A percentile compares a stretch with the other conserved stretches of the same genome.
phyloP scores from a whole-genome alignment of 2,329 filamentous ascomycete species.

The Trichocomaceae sp. region DNA sequence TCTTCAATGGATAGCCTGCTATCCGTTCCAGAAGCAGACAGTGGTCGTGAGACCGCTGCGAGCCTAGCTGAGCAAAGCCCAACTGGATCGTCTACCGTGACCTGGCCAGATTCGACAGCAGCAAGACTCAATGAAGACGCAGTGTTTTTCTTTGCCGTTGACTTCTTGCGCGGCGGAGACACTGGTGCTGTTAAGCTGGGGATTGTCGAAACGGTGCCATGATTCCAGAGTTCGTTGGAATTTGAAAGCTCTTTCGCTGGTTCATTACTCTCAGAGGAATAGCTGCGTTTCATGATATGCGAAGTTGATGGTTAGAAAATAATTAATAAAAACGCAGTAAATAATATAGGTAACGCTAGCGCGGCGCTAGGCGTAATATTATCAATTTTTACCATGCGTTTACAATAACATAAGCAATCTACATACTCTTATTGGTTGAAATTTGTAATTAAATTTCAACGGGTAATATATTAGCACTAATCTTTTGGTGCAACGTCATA shows the following conservation, averaged over 20 bases:
- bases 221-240: background rate
- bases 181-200: conserved; percentile 21
- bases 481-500: no score
- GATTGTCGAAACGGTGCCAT: conserved; percentile 2
- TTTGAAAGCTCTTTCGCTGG: background rate
- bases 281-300: conserved; percentile 14
- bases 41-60: conserved; percentile 21
- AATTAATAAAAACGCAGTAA: no score
- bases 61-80: conserved; percentile 43
- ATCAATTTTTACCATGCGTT: no score
- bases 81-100: conserved; percentile 44
- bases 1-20: conserved; percentile 36
- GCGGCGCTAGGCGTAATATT: background rate
- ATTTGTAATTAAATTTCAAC: no score
- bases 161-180: conserved; percentile 23
- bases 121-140: conserved; percentile 25
- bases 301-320: no score
- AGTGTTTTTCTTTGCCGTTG: background rate
- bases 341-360: no score
- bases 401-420: no score
- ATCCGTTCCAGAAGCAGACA: conserved; percentile 14
- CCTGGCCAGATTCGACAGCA: conserved; percentile 48
- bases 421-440: no score
- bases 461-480: no score
- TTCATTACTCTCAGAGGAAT: background rate